These are phyloP conservation scores for Smallanthus sonchifolius DNA, from an alignment of 129 eudicot species.

Conservation along the genomic window DNA sequence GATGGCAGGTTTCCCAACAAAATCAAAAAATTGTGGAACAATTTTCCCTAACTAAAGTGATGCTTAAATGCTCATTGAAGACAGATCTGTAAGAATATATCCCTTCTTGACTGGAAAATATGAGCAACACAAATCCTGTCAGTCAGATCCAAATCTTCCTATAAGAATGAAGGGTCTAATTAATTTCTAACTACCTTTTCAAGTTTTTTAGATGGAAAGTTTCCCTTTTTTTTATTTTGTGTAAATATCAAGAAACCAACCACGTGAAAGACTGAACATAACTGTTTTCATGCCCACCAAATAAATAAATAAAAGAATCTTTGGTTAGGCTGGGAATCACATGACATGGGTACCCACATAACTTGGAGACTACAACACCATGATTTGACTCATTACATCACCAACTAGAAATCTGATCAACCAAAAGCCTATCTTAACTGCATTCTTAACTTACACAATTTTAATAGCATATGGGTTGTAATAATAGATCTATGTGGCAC, in stretches of 20 bases:
- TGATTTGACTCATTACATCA: slow-evolving; percentile 18
- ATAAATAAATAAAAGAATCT: slow-evolving; percentile 12
- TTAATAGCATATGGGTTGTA: slow-evolving; percentile 8
- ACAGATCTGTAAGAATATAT: too few species aligned
- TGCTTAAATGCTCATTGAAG: too few species aligned
- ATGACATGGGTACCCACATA: slow-evolving; percentile 33
- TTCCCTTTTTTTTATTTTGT: neutral
- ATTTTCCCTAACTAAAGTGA: too few species aligned
- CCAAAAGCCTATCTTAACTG: slow-evolving; percentile 10
- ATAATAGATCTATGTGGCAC: neutral
- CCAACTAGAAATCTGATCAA: slow-evolving; percentile 26
- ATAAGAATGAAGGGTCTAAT: neutral
- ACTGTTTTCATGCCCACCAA: slow-evolving; percentile 29
- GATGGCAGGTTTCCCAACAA: too few species aligned
- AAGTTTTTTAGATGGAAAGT: slow-evolving; percentile 1
- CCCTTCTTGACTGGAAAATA: neutral
- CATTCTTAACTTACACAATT: slow-evolving; percentile 2
- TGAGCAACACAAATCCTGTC: neutral
- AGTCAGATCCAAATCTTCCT: neutral
- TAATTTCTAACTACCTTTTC: neutral
- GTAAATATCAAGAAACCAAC: slow-evolving; percentile 25
- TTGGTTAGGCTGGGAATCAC: slow-evolving; percentile 34
- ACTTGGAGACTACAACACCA: slow-evolving; percentile 29
- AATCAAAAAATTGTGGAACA: too few species aligned
- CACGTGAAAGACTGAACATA: slow-evolving; percentile 37